Percentiles rank a stretch among this genome's conserved stretches.
phyloP scores from a whole-genome alignment of 441 rosid species.

The Jatropha multifida region DNA sequence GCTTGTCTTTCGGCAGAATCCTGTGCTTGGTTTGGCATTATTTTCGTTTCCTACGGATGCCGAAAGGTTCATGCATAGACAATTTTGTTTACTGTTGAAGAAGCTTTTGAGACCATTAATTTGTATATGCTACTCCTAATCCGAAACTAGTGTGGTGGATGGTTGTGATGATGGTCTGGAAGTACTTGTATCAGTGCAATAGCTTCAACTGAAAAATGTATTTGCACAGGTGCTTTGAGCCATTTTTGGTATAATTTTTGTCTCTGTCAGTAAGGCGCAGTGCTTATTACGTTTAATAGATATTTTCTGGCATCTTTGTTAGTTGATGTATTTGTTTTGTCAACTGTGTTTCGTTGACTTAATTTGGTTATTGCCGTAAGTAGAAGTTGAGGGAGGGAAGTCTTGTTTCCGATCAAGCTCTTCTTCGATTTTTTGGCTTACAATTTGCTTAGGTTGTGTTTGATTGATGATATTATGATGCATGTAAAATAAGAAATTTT shows the following conservation, averaged over 20 bases:
- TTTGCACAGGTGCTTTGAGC: background rate
- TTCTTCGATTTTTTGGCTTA: background rate
- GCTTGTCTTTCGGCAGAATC: conserved; percentile 8
- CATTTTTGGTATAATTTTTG: background rate
- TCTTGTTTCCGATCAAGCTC: too few species aligned
- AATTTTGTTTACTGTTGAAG: conserved; percentile 24
- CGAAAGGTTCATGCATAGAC: conserved; percentile 14
- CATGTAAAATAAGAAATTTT: too few species aligned
- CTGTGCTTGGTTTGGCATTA: conserved; percentile 13
- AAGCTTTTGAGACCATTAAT: background rate
- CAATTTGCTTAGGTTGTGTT: background rate
- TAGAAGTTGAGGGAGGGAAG: too few species aligned
- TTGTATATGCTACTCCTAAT: conserved; percentile 24
- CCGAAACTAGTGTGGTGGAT: background rate
- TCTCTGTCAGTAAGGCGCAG: background rate
- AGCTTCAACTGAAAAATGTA: background rate
- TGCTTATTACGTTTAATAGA: background rate
- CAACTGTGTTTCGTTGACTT: background rate
- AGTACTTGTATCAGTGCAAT: conserved; percentile 10
- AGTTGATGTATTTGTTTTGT: too few species aligned
- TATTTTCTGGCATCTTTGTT: too few species aligned
- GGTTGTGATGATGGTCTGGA: conserved; percentile 3
- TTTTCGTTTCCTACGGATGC: conserved; percentile 18
- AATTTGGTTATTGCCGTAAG: background rate
- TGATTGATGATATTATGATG: too few species aligned